Conservation (phyloP, 371 early-diverging fungal genomes). For the Phascolomyces articulosus region DNA sequence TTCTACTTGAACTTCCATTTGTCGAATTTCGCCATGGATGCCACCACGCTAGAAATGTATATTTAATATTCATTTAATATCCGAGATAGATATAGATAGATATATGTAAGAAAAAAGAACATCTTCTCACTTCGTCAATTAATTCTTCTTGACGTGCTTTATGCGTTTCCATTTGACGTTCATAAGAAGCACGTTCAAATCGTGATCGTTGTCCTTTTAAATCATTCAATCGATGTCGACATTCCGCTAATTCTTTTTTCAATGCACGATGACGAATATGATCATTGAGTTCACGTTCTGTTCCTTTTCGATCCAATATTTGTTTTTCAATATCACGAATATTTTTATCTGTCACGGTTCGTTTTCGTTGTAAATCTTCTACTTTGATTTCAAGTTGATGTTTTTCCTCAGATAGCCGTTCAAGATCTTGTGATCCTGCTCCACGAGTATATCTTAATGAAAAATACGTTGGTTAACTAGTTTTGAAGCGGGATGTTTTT, state of each 20-base stretch:
- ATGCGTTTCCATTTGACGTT: conserved; percentile 34
- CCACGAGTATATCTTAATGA: conserved; percentile 10
- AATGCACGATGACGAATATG: conserved; percentile 65
- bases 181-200: conserved; percentile 30
- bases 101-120: background rate
- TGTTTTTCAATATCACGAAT: conserved; percentile 52
- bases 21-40: conserved; percentile 84
- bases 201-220: conserved; percentile 29
- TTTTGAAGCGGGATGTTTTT: too few species aligned
- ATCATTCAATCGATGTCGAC: conserved; percentile 35
- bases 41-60: conserved; percentile 58
- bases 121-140: conserved; percentile 58
- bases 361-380: conserved; percentile 9
- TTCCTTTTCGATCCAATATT: conserved; percentile 43
- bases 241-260: conserved; percentile 30
- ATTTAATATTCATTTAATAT: background rate
- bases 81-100: too few species aligned
- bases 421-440: conserved; percentile 14
- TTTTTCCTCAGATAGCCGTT: conserved; percentile 19
- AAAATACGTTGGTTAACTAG: too few species aligned
- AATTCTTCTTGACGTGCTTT: conserved; percentile 50
- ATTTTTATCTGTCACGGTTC: conserved; percentile 18
- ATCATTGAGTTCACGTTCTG: conserved; percentile 69
- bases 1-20: conserved; percentile 75
- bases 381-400: conserved; percentile 28